Percentiles rank a stretch among this genome's conserved stretches.
Evolutionary conservation across 345 rosid genomes (phyloP).

Genomic region (Corchorus capsularis): DNA sequence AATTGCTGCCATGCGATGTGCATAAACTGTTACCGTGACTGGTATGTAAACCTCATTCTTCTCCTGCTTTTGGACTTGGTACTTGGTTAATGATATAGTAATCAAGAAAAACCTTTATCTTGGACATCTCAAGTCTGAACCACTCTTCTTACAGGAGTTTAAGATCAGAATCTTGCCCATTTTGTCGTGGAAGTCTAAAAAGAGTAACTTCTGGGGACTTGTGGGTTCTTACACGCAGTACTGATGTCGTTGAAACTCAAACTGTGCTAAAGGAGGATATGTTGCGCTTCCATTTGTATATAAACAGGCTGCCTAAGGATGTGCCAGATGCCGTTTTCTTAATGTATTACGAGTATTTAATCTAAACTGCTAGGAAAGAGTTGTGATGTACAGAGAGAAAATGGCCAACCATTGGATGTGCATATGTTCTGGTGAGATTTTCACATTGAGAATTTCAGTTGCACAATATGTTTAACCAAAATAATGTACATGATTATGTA

Average conservation of each 20-base stretch:
- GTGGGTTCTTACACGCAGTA: constrained; percentile 48
- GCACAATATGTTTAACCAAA: constrained; percentile 16
- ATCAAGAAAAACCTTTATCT: neutral
- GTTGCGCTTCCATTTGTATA: constrained; percentile 43
- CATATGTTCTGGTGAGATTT: constrained; percentile 24
- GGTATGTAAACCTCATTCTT: constrained; percentile 30
- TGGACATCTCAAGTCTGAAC: neutral
- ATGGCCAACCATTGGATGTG: constrained; percentile 4
- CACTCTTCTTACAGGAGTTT: constrained; percentile 36
- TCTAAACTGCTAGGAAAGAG: constrained; percentile 26
- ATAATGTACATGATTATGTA: constrained; percentile 17
- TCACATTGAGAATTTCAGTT: constrained; percentile 10
- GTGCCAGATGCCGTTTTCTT: constrained; percentile 47
- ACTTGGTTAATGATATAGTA: neutral
- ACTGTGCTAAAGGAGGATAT: constrained; percentile 38
- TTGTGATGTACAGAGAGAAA: neutral
- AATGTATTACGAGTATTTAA: constrained; percentile 51
- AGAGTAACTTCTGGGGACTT: constrained; percentile 50
- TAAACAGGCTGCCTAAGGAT: constrained; percentile 46
- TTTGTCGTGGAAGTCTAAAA: constrained; percentile 50
- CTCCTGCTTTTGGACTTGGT: neutral
- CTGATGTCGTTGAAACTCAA: constrained; percentile 45
- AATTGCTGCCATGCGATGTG: constrained; percentile 61
- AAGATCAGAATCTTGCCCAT: constrained; percentile 58
- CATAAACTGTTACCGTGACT: constrained; percentile 56